Conservation (phyloP, 192 early-diverging fungal genomes). For the Rhizoclosmatium sp. region DNA sequence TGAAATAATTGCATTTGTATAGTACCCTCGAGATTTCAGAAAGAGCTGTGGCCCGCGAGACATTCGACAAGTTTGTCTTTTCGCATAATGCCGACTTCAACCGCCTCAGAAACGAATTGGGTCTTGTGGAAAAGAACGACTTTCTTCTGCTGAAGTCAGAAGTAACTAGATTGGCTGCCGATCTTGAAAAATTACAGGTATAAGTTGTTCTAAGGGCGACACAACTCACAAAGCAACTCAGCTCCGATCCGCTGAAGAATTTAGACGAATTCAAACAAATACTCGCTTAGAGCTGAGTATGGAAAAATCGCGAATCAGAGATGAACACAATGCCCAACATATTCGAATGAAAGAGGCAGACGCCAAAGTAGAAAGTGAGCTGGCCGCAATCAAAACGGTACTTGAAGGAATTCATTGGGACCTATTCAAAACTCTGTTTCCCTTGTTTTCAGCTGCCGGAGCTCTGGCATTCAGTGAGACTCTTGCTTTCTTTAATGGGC, state of each 20-base stretch:
- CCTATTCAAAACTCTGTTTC: slow-evolving; percentile 59
- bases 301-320: slow-evolving; percentile 89
- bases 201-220: not conserved
- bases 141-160: slow-evolving; percentile 83
- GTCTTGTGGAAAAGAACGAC: slow-evolving; percentile 90
- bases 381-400: slow-evolving; percentile 77
- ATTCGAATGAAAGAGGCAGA: slow-evolving; percentile 87
- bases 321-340: slow-evolving; percentile 80
- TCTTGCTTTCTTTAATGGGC: not conserved
- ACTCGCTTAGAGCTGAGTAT: slow-evolving; percentile 86
- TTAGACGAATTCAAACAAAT: slow-evolving; percentile 81
- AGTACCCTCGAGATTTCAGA: slow-evolving; percentile 43
- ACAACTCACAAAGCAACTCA: too few species aligned
- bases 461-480: slow-evolving; percentile 53
- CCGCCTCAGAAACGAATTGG: slow-evolving; percentile 85
- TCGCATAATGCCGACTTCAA: slow-evolving; percentile 91
- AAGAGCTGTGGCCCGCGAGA: slow-evolving; percentile 43
- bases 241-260: slow-evolving; percentile 80
- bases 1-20: not conserved
- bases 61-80: slow-evolving; percentile 74
- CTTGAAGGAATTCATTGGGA: slow-evolving; percentile 90
- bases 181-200: slow-evolving; percentile 84
- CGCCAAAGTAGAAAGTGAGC: slow-evolving; percentile 87
- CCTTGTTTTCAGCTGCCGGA: slow-evolving; percentile 54
- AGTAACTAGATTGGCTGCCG: slow-evolving; percentile 76